Evolutionary conservation across 306 rosid genomes (phyloP).

Genomic region (Lathyrus aphaca): DNA sequence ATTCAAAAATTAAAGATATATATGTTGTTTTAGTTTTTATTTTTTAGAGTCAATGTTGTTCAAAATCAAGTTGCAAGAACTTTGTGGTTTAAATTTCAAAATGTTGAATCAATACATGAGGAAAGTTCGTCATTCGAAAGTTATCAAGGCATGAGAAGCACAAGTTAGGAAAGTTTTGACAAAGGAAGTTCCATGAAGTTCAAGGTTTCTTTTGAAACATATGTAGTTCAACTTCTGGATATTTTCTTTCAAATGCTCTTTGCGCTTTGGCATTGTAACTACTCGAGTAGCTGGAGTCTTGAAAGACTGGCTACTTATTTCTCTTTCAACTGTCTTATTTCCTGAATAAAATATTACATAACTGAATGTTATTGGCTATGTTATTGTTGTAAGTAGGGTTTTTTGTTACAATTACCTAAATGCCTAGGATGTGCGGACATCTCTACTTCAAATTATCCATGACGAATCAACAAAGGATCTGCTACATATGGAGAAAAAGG

Average conservation of each 20-base stretch:
- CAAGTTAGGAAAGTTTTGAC: no score
- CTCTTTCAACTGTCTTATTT: no score
- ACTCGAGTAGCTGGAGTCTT: slow-evolving; percentile 96
- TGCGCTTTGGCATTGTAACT: slow-evolving; percentile 95
- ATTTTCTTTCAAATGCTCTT: slow-evolving; percentile 87
- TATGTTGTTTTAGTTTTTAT: no score
- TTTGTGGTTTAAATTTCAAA: no score
- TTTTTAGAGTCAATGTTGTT: no score
- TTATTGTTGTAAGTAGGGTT: slow-evolving; percentile 86
- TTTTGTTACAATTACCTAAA: slow-evolving; percentile 91
- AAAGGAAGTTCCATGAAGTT: no score
- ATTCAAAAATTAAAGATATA: no score
- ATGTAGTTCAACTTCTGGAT: slow-evolving; percentile 95
- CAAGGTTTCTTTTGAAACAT: no score
- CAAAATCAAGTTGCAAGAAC: no score
- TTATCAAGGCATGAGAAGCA: no score
- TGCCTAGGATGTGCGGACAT: slow-evolving; percentile 75
- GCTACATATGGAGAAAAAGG: slow-evolving; percentile 78
- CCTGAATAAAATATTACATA: slow-evolving; percentile 86
- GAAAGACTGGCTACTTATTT: slow-evolving; percentile 96
- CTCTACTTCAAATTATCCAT: slow-evolving; percentile 71
- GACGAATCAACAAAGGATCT: slow-evolving; percentile 77
- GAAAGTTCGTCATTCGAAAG: no score
- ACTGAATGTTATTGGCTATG: slow-evolving; percentile 86
- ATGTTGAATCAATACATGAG: no score